These are phyloP conservation scores for Takashimella tepidaria DNA, from an alignment of 1,284 basidiomycete genomes.

Conservation along the genomic window DNA sequence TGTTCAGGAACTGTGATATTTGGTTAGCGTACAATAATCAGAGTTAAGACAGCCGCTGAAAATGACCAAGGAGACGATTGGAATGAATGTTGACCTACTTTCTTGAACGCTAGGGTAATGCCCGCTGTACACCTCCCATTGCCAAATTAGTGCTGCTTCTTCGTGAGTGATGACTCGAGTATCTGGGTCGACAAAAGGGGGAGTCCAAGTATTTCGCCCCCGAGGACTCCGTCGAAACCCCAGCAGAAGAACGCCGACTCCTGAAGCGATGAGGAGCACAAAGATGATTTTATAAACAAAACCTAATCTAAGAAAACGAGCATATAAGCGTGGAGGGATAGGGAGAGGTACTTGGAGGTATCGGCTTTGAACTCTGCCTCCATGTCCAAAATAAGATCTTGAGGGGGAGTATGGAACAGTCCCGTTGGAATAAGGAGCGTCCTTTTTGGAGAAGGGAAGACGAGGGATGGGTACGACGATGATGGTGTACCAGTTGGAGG, in stretches of 20 bases:
- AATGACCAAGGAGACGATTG: not conserved
- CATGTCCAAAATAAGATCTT: conserved; percentile 7
- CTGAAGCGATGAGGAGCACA: conserved; percentile 52
- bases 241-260: conserved; percentile 53
- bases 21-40: conserved; percentile 3
- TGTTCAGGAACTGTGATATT: conserved; percentile 61
- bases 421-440: conserved; percentile 15
- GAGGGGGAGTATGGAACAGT: conserved; percentile 13
- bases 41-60: conserved; percentile 1
- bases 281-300: conserved; percentile 56
- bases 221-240: conserved; percentile 52
- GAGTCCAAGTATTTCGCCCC: conserved; percentile 60
- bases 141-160: conserved; percentile 81
- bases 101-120: conserved; percentile 76
- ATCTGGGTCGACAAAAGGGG: conserved; percentile 62
- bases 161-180: conserved; percentile 71
- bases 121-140: conserved; percentile 85
- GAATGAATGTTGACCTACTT: conserved; percentile 54
- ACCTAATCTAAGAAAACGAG: conserved; percentile 49
- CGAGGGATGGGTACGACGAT: conserved; percentile 42
- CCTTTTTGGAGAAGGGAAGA: conserved; percentile 17
- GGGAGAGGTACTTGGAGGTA: conserved; percentile 51
- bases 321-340: conserved; percentile 56
- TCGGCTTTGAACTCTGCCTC: conserved; percentile 7
- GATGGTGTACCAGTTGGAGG: conserved; percentile 35